Evolutionary conservation across 2,329 filamentous ascomycete genomes (phyloP).

Genomic region (Lomentospora prolificans): DNA sequence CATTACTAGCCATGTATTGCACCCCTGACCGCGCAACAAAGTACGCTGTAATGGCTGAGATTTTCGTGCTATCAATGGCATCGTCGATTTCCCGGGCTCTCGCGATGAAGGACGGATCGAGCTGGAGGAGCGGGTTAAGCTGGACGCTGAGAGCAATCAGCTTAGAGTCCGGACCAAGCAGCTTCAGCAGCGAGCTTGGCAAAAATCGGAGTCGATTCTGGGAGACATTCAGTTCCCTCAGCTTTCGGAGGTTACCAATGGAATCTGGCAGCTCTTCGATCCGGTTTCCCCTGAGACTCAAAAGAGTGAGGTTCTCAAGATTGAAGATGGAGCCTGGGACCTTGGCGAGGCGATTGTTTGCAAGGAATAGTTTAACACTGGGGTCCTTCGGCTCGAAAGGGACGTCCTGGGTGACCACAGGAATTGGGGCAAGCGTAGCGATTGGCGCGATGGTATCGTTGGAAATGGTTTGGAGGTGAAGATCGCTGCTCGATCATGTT

Average conservation of each 20-base stretch:
- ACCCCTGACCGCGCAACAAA: constrained; percentile 10
- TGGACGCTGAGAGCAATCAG: constrained; percentile 45
- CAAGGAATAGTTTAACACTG: constrained; percentile 50
- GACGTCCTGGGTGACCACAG: constrained; percentile 43
- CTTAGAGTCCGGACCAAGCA: constrained; percentile 35
- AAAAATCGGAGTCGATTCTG: constrained; percentile 52
- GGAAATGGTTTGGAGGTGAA: constrained; percentile 42
- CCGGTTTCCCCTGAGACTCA: constrained; percentile 56
- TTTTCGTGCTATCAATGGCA: constrained; percentile 1
- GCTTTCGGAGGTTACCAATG: constrained; percentile 46
- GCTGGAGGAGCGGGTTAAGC: constrained; percentile 53
- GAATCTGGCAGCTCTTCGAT: constrained; percentile 50
- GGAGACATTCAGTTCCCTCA: constrained; percentile 55
- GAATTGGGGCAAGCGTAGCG: constrained; percentile 42
- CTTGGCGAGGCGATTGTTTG: constrained; percentile 44
- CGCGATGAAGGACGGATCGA: constrained; percentile 16
- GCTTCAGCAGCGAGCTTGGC: constrained; percentile 51
- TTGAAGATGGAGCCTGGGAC: constrained; percentile 53
- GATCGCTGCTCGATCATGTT: constrained; percentile 19
- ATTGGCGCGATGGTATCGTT: constrained; percentile 49
- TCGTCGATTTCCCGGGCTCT: constrained; percentile 8
- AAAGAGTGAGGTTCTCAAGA: constrained; percentile 49
- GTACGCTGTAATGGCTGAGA: constrained; percentile 9
- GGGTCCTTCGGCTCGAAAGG: constrained; percentile 51
- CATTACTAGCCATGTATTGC: constrained; percentile 8